Base-by-base conservation (phyloP, 768 basidiomycete genomes). In the Inosperma sp. region DNA sequence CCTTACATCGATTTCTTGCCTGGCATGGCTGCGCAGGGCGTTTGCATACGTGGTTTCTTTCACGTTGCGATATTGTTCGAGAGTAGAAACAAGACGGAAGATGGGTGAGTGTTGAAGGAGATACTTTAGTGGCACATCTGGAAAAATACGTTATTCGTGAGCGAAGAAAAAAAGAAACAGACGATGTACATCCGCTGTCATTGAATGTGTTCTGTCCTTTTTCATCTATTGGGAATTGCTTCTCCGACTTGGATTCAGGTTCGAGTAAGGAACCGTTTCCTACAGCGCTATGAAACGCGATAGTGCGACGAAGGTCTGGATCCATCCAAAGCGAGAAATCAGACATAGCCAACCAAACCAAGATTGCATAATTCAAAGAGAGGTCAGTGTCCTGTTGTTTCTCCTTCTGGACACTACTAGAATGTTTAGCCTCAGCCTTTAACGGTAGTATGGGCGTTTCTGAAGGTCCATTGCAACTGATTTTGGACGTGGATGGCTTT, bases 251-350 rank as follows among this genome's bases (percentile, higher is more conserved):
- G 16, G 16, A 29, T 12, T 30, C 43, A 14, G 22, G 1, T n/a
- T 17, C 39, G 41, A 13, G 10, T 19, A 35, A 16, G 4, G 30
- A n/a, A 21, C n/a, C 17, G 14, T 3, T 14, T 4, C 30, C 17
- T 9, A 16, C 5, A 7, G 29, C n/a, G n/a, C 19, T 17, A 12
- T 23, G 42, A 22, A 37, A n/a, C 13, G 80, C 79, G 12, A 84
- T 65, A 25, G 68, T 73, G 45, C 73, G 65, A 21, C 79, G 68
- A 8, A 87, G 60, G 44, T 82, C 80, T 0, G 75, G 65, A 58
- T 87, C 78, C 3, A 65, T 60, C 87, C 86, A 91, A 7, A 89
- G 62, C 7, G 76, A 72, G 64, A 88, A 79, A 59, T 88, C 79
- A 4, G 87, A 86, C n/a, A 92, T 67, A 0, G 86, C 76, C 3